Evolutionary conservation across 2,329 filamentous ascomycete species (phyloP), one percentile per base, ranked within the genome.

Genomic region (Alternaria infectoria): DNA sequence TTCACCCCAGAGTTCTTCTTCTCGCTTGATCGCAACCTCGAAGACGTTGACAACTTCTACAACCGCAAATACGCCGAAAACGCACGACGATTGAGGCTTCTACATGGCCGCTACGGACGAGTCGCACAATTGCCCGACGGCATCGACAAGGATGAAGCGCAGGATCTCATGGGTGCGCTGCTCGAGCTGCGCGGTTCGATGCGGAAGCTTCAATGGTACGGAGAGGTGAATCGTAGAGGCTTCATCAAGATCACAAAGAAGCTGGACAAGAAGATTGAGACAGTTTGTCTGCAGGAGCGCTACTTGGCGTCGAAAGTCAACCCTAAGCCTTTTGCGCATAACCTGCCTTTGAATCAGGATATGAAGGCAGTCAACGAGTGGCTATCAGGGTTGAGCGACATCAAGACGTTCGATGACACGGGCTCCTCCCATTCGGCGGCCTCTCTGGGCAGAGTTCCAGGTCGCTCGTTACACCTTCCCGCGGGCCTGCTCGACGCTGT

Each of bases 161-260:
- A 97, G 79, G 96, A 99, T 80, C 85, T 98, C 50, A 91, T 96
- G 84, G 93, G 91, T 36, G 93, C 94, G 36, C 84, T 99, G 54
- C 87, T 98, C 30, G 96, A 99, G 81, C 85, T 98, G 64, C 89
- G 96, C 61, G 91, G 90, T 56, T 92, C 96, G 77, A 82, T 98
- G 69, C 88, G 96, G 63, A 98, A 98, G 74, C 84, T 99, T 56
- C 92, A 97, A 79, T 98, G 94, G 94, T 99, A 98, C 78, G 95
- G 94, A 54, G 95, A 98, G 81, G 95, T 98, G 74, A 99, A 99
- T 80, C 89, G 94, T 56, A 87, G 93, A 68, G 96, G 96, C 2
- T 99, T 99, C 75, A 89, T 96, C 79, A 99, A 99, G 83, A 99
- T 99, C 80, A 97, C 96, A 55, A 99, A 99, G 84, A 99, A 99